Base-by-base conservation (phyloP, 2,329 filamentous ascomycete species). In the Xylariales sp. region DNA sequence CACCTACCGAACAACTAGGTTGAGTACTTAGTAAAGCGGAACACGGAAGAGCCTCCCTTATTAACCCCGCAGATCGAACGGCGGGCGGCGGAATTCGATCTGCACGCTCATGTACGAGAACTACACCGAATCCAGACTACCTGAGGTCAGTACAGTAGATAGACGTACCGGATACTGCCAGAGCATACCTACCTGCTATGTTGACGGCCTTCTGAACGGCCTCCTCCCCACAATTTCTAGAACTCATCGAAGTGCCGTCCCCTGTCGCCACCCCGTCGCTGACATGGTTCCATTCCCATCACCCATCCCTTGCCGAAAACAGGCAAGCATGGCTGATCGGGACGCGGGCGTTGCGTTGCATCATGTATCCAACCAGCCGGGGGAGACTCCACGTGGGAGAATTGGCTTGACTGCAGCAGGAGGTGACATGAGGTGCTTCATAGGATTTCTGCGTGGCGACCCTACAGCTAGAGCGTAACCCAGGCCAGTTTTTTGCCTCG, bases 231-330 rank as follows among this genome's bases (percentile, higher is more conserved):
- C 58, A 62, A 52, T 66, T 55, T 55, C 57, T 36, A 58, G 54
- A 63, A 34, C 36, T 46, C 16, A 41, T 52, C 41, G 18, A 69
- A 69, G 59, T 69, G 67, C 67, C 67, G 67, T 57, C 63, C 62
- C 67, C 67, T 69, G 67, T 63, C 54, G 23, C 36, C 14, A n/a
- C 62, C 67, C 67, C 66, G 67, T 63, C 54, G 23, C 43, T n/a
- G 23, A 18, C 48, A 58, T 60, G 53, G 59, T 39, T 48, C 7
- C n/a, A 54, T 49, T 53, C 55, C 16, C 55, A 39, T 64, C 18
- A 34, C 16, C 54, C 49, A 57, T 62, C 28, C 54, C 54, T 55
- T 46, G 45, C 64, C 58, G 36, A 54, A 58, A 66, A 18, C 23
- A 57, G 63, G 53, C 16, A 53, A 64, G 46, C 64, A 41, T 14